Evolutionary conservation across 2,329 filamentous ascomycete genomes (phyloP).

Genomic region (Zopfia rhizophila): DNA sequence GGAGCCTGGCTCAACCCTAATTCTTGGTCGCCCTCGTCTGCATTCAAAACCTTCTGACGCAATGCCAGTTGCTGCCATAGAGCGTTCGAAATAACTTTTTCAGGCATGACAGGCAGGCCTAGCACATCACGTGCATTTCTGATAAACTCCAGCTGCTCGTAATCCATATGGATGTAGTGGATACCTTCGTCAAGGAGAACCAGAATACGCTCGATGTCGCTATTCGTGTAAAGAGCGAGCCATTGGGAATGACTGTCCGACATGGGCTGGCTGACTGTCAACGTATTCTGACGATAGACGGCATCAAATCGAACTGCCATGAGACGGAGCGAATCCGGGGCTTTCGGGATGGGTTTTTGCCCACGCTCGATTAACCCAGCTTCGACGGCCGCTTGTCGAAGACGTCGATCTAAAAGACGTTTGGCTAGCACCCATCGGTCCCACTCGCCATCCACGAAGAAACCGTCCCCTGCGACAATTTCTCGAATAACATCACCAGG

Average conservation of each 20-base stretch:
- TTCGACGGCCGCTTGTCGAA: conserved; percentile 59
- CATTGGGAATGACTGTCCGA: conserved; percentile 60
- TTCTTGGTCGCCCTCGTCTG: conserved; percentile 62
- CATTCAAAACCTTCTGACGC: conserved; percentile 65
- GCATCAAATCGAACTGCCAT: conserved; percentile 65
- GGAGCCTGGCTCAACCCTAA: conserved; percentile 61
- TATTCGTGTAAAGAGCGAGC: conserved; percentile 63
- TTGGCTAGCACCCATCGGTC: conserved; percentile 67
- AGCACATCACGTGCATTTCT: conserved; percentile 62
- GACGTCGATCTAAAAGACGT: conserved; percentile 63
- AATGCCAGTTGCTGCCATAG: conserved; percentile 68
- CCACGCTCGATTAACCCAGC: conserved; percentile 58
- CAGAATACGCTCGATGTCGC: conserved; percentile 65
- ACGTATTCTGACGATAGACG: conserved; percentile 60
- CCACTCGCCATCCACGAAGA: conserved; percentile 68
- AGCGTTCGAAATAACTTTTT: conserved; percentile 65
- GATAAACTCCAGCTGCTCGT: conserved; percentile 68
- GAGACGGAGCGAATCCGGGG: conserved; percentile 59
- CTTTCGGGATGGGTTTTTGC: conserved; percentile 56
- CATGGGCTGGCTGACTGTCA: conserved; percentile 46
- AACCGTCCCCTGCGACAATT: conserved; percentile 68
- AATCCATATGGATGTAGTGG: conserved; percentile 68
- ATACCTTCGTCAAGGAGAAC: conserved; percentile 68
- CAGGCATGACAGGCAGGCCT: conserved; percentile 65
- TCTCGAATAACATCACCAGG: conserved; percentile 68